A percentile compares a stretch with the other conserved stretches of the same genome.
phyloP scores from a whole-genome alignment of 257 asterid genomes.

The Solanum peruvianum region DNA sequence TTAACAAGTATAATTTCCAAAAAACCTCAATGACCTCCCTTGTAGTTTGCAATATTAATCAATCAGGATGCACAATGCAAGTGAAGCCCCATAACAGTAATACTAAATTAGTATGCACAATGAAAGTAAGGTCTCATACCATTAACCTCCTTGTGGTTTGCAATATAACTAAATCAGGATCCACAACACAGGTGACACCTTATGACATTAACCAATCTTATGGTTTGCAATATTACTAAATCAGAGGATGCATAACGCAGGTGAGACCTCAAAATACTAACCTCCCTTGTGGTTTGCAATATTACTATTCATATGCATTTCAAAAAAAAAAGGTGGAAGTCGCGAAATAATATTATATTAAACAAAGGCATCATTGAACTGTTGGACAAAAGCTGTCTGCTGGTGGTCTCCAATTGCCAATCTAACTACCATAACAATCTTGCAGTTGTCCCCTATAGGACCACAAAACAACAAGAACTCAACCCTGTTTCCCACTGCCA shows the following conservation, averaged over 20 bases:
- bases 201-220: neutral
- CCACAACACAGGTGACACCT: neutral
- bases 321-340: too few species aligned
- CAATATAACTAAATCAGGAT: neutral
- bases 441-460: neutral
- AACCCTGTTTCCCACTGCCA: neutral
- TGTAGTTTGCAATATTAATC: too few species aligned
- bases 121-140: too few species aligned
- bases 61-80: too few species aligned
- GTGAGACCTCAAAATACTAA: too few species aligned
- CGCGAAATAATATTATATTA: neutral
- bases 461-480: neutral
- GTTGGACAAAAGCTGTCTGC: neutral
- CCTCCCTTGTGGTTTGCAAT: too few species aligned
- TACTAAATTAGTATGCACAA: too few species aligned
- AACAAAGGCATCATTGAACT: constrained; percentile 1
- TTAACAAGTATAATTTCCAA: too few species aligned
- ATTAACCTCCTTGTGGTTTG: too few species aligned
- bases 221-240: neutral
- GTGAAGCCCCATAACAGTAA: too few species aligned
- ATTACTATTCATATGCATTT: neutral
- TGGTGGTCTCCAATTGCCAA: neutral
- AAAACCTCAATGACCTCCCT: too few species aligned
- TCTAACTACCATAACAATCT: neutral
- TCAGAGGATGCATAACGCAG: too few species aligned